Percentiles rank a stretch among this genome's conserved stretches.
Conservation (phyloP, 306 rosid genomes). For the Albizia julibrissin region DNA sequence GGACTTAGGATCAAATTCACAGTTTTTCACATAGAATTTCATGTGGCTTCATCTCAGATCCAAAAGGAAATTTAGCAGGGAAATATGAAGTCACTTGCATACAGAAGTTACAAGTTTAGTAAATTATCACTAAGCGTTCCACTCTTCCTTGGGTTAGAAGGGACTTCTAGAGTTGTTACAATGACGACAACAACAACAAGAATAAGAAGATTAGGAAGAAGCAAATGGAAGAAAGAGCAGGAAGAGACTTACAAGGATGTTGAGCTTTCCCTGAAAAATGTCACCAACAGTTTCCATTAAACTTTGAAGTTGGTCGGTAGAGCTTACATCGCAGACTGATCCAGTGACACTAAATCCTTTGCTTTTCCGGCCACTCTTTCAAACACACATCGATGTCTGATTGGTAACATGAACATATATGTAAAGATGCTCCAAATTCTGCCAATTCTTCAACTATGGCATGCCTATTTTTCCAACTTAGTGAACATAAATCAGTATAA, state of each 20-base stretch:
- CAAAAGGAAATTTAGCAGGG: background rate
- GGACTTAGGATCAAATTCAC: too few species aligned
- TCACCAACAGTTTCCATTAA: constrained; percentile 14
- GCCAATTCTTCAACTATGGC: too few species aligned
- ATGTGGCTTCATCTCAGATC: background rate
- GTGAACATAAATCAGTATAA: background rate
- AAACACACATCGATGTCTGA: constrained; percentile 24
- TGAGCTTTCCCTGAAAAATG: constrained; percentile 36
- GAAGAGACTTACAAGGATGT: constrained; percentile 26
- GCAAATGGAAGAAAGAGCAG: background rate
- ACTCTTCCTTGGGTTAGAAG: background rate
- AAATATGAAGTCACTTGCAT: background rate
- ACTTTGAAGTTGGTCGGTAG: constrained; percentile 7
- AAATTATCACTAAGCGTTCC: background rate
- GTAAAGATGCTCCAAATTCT: too few species aligned
- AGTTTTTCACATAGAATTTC: too few species aligned
- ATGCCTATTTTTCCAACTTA: too few species aligned
- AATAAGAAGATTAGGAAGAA: background rate
- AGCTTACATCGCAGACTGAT: constrained; percentile 26
- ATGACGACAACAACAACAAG: background rate
- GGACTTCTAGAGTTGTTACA: background rate
- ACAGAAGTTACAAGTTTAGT: background rate
- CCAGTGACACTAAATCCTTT: constrained; percentile 32
- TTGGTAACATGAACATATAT: constrained; percentile 17
- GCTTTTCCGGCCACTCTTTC: constrained; percentile 24